These are phyloP conservation scores for Friedmanniomyces endolithicus DNA, from an alignment of 495 filamentous ascomycete genomes.

Conservation along the genomic window DNA sequence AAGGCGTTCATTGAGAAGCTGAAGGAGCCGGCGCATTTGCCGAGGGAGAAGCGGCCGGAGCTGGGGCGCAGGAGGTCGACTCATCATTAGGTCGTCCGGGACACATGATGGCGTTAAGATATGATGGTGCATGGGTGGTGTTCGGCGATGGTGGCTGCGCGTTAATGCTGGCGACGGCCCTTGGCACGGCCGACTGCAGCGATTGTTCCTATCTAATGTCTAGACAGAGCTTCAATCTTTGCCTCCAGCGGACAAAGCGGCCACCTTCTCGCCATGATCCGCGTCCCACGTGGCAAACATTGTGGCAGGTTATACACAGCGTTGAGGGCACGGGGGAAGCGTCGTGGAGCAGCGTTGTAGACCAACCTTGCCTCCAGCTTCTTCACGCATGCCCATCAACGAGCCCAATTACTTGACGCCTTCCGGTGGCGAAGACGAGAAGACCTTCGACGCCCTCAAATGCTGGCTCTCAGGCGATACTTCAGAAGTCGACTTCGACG, in stretches of 20 bases:
- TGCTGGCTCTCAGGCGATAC: background rate
- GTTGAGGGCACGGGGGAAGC: background rate
- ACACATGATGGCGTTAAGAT: background rate
- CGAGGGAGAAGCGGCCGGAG: conserved; percentile 1
- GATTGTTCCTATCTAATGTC: background rate
- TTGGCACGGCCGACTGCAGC: background rate
- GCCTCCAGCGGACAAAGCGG: background rate
- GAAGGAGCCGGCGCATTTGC: background rate
- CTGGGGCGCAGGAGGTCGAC: conserved; percentile 9
- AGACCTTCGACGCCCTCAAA: background rate
- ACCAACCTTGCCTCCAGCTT: background rate
- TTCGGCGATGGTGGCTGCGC: background rate
- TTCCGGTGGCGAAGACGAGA: background rate
- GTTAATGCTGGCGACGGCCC: background rate
- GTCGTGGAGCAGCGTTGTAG: background rate
- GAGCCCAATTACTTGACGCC: background rate
- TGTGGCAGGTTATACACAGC: background rate
- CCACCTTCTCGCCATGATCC: no score
- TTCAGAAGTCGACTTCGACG: background rate
- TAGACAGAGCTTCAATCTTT: background rate
- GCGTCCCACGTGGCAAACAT: no score
- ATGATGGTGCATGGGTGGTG: no score
- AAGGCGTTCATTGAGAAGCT: conserved; percentile 14
- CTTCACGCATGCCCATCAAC: background rate
- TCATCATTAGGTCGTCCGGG: background rate